A percentile compares a stretch with the other conserved stretches of the same genome.
These are phyloP conservation scores for Quillaja saponaria DNA, from an alignment of 306 rosid species.

Conservation along the genomic window DNA sequence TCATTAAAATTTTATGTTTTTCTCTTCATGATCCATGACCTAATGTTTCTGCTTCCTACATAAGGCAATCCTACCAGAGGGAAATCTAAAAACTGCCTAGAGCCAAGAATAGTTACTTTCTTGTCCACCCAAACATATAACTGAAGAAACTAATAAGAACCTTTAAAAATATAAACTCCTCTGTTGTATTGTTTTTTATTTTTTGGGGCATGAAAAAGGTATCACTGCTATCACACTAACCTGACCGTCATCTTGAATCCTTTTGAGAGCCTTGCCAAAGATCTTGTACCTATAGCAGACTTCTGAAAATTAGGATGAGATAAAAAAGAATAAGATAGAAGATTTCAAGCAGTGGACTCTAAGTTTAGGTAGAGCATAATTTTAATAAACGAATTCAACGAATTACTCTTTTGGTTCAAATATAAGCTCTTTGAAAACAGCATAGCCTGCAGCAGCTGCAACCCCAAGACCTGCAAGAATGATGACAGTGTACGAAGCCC, in stretches of 20 bases:
- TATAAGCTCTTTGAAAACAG: conserved; percentile 91
- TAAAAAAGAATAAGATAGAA: not conserved
- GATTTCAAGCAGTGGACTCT: not conserved
- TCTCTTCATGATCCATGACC: not conserved
- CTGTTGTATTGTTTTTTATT: not conserved
- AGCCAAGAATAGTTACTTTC: conserved; percentile 7
- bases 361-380: conserved; percentile 7
- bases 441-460: conserved; percentile 85
- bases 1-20: not conserved
- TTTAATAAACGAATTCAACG: conserved; percentile 12
- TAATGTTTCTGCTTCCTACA: conserved; percentile 13
- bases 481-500: conserved; percentile 78
- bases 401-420: conserved; percentile 92
- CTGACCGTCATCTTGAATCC: conserved; percentile 87
- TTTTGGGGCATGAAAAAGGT: not conserved
- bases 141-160: conserved; percentile 10
- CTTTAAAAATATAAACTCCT: conserved; percentile 14
- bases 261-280: conserved; percentile 77
- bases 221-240: conserved; percentile 32
- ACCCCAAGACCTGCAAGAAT: conserved; percentile 86
- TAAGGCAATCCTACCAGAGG: conserved; percentile 22
- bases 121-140: conserved; percentile 8
- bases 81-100: too few species aligned
- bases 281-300: conserved; percentile 65
- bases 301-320: conserved; percentile 18